A percentile compares a stretch with the other conserved stretches of the same genome.
These are phyloP conservation scores for Tuber calosporum DNA, from an alignment of 495 filamentous ascomycete genomes.

Conservation along the genomic window DNA sequence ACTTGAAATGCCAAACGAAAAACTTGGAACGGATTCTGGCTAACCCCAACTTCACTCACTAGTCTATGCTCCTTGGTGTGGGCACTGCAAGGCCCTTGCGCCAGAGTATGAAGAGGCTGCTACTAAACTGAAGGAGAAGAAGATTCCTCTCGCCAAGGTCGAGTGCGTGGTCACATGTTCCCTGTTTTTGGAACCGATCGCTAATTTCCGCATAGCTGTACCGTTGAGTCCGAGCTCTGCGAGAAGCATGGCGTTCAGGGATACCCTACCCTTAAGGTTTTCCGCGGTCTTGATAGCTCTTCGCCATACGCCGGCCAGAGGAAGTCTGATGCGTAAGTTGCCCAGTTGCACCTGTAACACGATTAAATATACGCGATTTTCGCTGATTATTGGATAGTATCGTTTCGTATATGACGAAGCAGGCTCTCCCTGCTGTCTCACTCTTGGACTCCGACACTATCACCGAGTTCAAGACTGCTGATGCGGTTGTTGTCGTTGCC, in stretches of 20 bases:
- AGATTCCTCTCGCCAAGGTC: conserved; percentile 85
- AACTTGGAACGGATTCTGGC: conserved; percentile 18
- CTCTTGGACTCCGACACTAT: conserved; percentile 67
- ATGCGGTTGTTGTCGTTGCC: conserved; percentile 90
- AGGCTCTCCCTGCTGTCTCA: conserved; percentile 89
- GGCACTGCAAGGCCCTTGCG: conserved; percentile 77
- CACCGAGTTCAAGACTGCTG: conserved; percentile 92
- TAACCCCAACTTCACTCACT: conserved; percentile 18
- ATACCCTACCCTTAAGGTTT: conserved; percentile 97
- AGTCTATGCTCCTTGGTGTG: conserved; percentile 71
- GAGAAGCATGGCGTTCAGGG: conserved; percentile 84
- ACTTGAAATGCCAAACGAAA: not conserved
- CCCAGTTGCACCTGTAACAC: not conserved
- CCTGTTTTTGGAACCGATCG: not conserved
- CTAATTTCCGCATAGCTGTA: conserved; percentile 52
- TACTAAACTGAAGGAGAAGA: conserved; percentile 87
- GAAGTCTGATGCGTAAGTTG: conserved; percentile 78
- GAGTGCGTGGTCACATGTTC: conserved; percentile 47
- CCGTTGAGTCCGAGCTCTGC: conserved; percentile 86
- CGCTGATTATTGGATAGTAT: conserved; percentile 51
- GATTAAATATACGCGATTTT: not conserved
- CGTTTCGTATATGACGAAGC: conserved; percentile 98
- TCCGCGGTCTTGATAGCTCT: conserved; percentile 81
- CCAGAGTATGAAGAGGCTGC: conserved; percentile 87
- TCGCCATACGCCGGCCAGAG: conserved; percentile 79